Percentiles rank a stretch among this genome's conserved stretches.
phyloP scores from a whole-genome alignment of 768 basidiomycete species.

The Kwoniella pini region DNA sequence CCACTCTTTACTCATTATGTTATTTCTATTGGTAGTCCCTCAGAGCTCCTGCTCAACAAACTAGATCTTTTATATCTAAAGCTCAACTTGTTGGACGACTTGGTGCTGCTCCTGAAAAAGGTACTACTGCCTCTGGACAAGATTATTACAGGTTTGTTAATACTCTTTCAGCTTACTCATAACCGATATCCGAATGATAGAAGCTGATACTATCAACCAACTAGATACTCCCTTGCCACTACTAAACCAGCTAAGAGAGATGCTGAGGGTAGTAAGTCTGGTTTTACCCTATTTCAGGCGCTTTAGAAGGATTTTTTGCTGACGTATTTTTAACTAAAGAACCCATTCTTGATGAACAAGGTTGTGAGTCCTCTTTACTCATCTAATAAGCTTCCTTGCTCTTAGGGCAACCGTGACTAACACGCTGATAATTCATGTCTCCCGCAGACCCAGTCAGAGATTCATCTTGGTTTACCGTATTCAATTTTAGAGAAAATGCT shows the following conservation, averaged over 20 bases:
- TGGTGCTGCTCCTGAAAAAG: conserved; percentile 25
- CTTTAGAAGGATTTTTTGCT: background rate
- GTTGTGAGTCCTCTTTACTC: conserved; percentile 15
- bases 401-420: too few relatives aligned
- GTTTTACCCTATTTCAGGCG: background rate
- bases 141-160: conserved; percentile 23
- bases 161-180: background rate
- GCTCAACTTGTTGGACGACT: conserved; percentile 27
- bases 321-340: background rate
- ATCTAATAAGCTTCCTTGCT: too few relatives aligned
- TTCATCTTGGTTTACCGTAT: conserved; percentile 29
- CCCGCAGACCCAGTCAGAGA: conserved; percentile 33
- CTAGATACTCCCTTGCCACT: conserved; percentile 22
- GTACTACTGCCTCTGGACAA: conserved; percentile 13
- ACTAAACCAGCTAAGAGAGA: conserved; percentile 22
- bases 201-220: background rate
- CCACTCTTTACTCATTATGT: background rate
- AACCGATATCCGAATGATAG: background rate
- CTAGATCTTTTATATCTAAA: conserved; percentile 24
- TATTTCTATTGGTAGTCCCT: background rate
- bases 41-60: conserved; percentile 11
- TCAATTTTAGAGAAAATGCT: conserved; percentile 20
- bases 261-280: conserved; percentile 24
- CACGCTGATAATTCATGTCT: too few relatives aligned
- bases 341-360: conserved; percentile 22